phyloP scores from a whole-genome alignment of 2,329 filamentous ascomycete genomes.

The Coniochaeta hoffmannii region DNA sequence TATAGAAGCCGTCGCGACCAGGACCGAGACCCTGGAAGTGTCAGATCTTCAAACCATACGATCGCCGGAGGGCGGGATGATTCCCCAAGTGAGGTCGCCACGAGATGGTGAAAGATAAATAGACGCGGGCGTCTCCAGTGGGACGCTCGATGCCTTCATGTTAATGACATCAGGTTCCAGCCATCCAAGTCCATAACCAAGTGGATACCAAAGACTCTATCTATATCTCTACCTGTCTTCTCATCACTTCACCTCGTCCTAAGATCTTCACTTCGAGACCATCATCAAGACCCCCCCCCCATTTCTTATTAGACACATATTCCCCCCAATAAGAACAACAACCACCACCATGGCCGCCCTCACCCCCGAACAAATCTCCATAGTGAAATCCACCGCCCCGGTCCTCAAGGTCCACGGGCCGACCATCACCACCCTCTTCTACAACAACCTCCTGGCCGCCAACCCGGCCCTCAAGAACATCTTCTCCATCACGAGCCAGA shows the following conservation, averaged over 20 bases:
- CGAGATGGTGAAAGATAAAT: not conserved
- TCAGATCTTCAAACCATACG: no score
- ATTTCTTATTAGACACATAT: not conserved
- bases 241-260: no score
- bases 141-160: not conserved
- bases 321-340: not conserved
- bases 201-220: not conserved
- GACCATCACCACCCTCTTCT: conserved; percentile 65
- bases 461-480: conserved; percentile 60
- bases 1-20: not conserved
- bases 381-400: conserved; percentile 72
- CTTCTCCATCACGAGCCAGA: conserved; percentile 66
- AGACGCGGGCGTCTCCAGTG: not conserved
- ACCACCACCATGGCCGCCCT: conserved; percentile 28
- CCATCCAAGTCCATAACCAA: no score
- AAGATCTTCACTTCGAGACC: no score
- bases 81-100: not conserved
- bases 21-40: no score
- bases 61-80: no score
- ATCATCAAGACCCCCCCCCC: not conserved
- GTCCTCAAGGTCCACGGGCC: conserved; percentile 62
- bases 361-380: conserved; percentile 55
- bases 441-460: conserved; percentile 57
- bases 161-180: no score
- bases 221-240: no score